Evolutionary conservation across 768 basidiomycete species (phyloP), one percentile per base, ranked within the genome.

Genomic region (Lentinula aciculospora): DNA sequence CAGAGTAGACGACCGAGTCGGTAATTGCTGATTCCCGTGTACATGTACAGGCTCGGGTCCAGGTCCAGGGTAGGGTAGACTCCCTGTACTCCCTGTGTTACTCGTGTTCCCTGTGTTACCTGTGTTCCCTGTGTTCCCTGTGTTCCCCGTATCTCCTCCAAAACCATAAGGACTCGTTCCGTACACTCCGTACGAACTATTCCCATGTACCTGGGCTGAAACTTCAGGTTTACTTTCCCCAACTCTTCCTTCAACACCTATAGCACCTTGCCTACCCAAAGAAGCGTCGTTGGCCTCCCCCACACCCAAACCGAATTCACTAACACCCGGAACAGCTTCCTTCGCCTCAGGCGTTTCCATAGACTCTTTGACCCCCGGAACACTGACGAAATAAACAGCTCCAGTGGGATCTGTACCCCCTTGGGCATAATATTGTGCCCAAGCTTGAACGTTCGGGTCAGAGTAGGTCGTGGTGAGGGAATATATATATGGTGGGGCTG

Each of bases 401-500:
- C 92, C 92, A 4, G 87, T 83, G 0, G 76, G 68, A 58, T 92
- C 91, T 46, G 71, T 81, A 3, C 91, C 91, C 25, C 92, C 92
- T 59, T 86, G 82, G 0, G 85, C 84, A 66, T 93, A 93, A 69
- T 94, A 94, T 62, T 84, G 81, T 5, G 89, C 91, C 91, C 91
- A 93, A 0, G 88, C 88, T 66, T 92, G 90, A 21, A 86, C 89
- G 61, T 91, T 91, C 56, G 84, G 81, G 67, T 94, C 91, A 15
- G 82, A 71, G 63, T 94, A 94, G 21, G 82, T 83, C 49, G 75
- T 72, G 28, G 74, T 77, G 3, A 89, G 87, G 62, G 91, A 82
- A 65, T 80, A 92, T 8, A 74, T 67, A 65, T 79, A 79, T 15
- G 83, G 81, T 58, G 23, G 58, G 10, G 12, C 60, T 76, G 73